Evolutionary conservation across 345 rosid genomes (phyloP).

Genomic region (Salix purpurea): DNA sequence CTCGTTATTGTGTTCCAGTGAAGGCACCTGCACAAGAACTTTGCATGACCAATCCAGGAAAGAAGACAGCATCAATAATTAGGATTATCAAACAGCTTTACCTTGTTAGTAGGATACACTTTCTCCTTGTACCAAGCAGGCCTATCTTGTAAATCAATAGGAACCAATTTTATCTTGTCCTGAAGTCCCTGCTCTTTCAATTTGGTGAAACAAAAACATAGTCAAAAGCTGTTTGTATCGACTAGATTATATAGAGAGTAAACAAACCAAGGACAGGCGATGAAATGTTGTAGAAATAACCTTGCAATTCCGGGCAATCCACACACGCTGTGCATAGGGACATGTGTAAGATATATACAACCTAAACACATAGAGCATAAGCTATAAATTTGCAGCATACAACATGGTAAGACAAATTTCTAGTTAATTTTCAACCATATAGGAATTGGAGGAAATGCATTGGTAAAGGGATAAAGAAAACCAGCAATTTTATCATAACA

Average conservation of each 20-base stretch:
- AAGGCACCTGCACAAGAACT: conserved; percentile 19
- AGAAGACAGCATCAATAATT: background rate
- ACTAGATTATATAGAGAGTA: background rate
- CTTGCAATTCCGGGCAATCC: conserved; percentile 80
- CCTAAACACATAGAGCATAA: conserved; percentile 31
- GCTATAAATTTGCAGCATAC: background rate
- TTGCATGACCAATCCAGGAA: background rate
- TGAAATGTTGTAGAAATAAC: conserved; percentile 26
- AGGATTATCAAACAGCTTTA: conserved; percentile 3
- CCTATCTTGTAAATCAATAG: conserved; percentile 62
- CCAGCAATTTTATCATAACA: background rate
- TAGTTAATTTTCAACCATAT: background rate
- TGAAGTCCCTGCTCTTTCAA: conserved; percentile 58
- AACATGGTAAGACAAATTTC: background rate
- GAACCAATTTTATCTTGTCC: conserved; percentile 72
- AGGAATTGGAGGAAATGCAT: background rate
- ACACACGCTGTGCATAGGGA: conserved; percentile 79
- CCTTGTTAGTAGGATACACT: conserved; percentile 77
- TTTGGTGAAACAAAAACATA: background rate
- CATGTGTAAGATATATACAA: conserved; percentile 65
- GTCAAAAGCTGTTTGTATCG: background rate
- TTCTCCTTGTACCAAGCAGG: conserved; percentile 89
- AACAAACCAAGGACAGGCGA: background rate
- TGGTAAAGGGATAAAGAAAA: background rate
- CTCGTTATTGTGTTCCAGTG: conserved; percentile 32